Evolutionary conservation across 2,329 filamentous ascomycete genomes (phyloP), one percentile per base, ranked within the genome.

Genomic region (Penicillium verrucosum): DNA sequence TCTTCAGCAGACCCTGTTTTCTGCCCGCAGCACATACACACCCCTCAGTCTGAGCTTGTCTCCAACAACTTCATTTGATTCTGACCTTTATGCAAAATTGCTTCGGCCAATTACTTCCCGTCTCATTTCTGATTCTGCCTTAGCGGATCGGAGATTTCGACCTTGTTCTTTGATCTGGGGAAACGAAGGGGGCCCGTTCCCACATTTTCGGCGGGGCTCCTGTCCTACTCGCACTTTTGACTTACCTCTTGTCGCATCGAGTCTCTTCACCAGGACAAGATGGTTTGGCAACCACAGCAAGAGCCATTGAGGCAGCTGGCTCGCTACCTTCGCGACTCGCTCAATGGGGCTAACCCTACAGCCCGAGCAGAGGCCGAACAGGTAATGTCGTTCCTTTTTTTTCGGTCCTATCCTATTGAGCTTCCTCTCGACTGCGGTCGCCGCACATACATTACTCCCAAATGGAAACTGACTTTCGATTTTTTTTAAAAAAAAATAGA

Each of bases 201-300:
- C 64, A 66, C 64, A 62, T 59, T 63, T 60, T 65, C 62, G 62
- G 64, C 64, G 64, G 64, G 64, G 64, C 60, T 64, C 57, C 43
- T 63, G 63, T 63, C 57, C 63, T 62, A 63, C 64, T 61, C 57
- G 58, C 63, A 65, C 59, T 65, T 65, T 66, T 21, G 42, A 52
- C 54, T 51, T 44, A 57, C 48, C 41, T 50, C 60, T 42, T 42
- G 59, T 65, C 58, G 63, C 62, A 57, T 49, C 51, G 34, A 61
- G 53, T 61, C 58, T 38, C 59, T 55, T 58, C 55, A 62, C 56
- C 43, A 52, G 46, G 58, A 44, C 60, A 65, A 60, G 73, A 97
- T 96, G 92, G 85, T 88, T 76, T 99, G 94, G 94, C 90, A 96
- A 80, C 94, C 94, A 61, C 82, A 89, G 70, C 85, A 88, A 69